Percentiles rank a stretch among this genome's conserved stretches.
Evolutionary conservation across 257 asterid genomes (phyloP).

Genomic region (Solanum pimpinellifolium): DNA sequence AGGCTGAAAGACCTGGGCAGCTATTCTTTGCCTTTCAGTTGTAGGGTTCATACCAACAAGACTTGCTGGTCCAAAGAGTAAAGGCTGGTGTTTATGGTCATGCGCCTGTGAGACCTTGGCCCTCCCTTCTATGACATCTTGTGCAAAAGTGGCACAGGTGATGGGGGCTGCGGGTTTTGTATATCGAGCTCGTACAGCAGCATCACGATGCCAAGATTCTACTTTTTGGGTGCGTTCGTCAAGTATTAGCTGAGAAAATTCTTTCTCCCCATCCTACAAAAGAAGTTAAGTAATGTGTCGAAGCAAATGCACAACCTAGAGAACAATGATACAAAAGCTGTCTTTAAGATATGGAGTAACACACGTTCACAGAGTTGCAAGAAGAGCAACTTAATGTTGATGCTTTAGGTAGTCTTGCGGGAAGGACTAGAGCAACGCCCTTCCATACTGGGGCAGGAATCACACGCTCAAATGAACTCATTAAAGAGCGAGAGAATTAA

Average conservation of each 20-base stretch:
- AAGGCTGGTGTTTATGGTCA: constrained; percentile 91
- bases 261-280: constrained; percentile 57
- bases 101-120: constrained; percentile 54
- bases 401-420: neutral
- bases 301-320: neutral
- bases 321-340: neutral
- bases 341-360: neutral
- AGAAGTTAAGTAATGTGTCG: neutral
- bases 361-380: neutral
- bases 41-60: constrained; percentile 67
- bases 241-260: constrained; percentile 42
- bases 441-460: neutral
- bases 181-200: constrained; percentile 56
- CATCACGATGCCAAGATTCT: constrained; percentile 87
- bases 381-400: neutral
- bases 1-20: constrained; percentile 97
- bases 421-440: neutral
- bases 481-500: neutral
- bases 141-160: constrained; percentile 97
- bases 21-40: constrained; percentile 74
- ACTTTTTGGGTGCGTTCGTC: constrained; percentile 82
- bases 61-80: constrained; percentile 94
- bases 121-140: constrained; percentile 91
- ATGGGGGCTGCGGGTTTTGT: constrained; percentile 73
- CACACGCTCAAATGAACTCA: neutral